These are phyloP conservation scores for Mortierella sp. DNA, from an alignment of 371 early-diverging fungal genomes.

Conservation along the genomic window DNA sequence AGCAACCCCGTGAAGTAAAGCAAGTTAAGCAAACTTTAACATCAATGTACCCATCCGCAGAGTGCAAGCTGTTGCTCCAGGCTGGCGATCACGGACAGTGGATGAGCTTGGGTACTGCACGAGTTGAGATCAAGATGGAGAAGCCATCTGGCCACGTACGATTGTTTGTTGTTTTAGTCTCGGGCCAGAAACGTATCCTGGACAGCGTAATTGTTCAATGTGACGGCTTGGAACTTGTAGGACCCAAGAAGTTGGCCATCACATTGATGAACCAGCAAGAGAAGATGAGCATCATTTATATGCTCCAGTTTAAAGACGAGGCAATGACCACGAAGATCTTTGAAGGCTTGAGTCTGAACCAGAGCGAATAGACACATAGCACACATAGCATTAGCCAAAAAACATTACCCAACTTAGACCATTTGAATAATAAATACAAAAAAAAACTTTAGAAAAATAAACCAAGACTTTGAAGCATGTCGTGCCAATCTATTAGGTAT, in stretches of 20 bases:
- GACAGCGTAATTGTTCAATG: constrained; percentile 56
- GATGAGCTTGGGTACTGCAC: constrained; percentile 45
- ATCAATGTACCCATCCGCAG: constrained; percentile 49
- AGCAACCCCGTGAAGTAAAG: constrained; percentile 19
- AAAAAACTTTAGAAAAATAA: too few species aligned
- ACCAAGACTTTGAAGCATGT: too few species aligned
- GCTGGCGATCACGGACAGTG: constrained; percentile 56
- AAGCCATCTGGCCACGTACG: constrained; percentile 54
- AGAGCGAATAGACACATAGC: constrained; percentile 31
- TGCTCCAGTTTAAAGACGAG: constrained; percentile 57
- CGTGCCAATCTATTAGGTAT: too few species aligned
- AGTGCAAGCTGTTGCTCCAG: constrained; percentile 54
- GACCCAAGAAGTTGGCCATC: constrained; percentile 55
- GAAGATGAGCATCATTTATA: constrained; percentile 58
- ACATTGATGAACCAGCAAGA: constrained; percentile 54
- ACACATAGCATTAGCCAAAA: neutral
- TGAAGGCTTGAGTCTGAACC: constrained; percentile 51
- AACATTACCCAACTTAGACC: neutral
- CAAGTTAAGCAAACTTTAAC: constrained; percentile 44
- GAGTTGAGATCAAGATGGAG: constrained; percentile 51
- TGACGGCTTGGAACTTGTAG: constrained; percentile 54
- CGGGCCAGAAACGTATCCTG: constrained; percentile 40
- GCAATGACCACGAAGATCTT: constrained; percentile 45
- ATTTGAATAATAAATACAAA: constrained; percentile 1
- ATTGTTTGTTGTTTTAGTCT: constrained; percentile 39